A percentile compares a stretch with the other conserved stretches of the same genome.
These are phyloP conservation scores for Phytophthora idaei DNA, from an alignment of 352 stramenopile species.

Conservation along the genomic window DNA sequence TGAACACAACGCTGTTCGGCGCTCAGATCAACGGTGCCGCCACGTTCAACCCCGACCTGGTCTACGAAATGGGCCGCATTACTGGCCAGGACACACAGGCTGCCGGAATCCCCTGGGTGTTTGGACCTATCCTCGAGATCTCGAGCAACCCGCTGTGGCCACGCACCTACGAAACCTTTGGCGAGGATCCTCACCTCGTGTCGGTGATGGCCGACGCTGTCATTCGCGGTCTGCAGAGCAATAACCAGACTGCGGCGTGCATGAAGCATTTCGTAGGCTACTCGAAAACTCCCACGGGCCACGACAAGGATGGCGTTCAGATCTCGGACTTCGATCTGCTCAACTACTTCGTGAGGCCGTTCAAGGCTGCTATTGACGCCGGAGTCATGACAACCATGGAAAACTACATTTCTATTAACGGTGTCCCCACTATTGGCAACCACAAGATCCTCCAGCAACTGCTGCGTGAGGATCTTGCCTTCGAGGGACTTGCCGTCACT, in stretches of 20 bases:
- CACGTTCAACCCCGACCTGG: constrained; percentile 7
- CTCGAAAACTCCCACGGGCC: constrained; percentile 67
- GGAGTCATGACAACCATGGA: constrained; percentile 89
- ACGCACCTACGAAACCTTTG: constrained; percentile 92
- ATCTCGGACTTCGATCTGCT: constrained; percentile 72
- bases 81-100: constrained; percentile 59
- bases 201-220: constrained; percentile 69
- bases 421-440: constrained; percentile 85
- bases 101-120: constrained; percentile 88
- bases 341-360: constrained; percentile 81
- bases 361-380: constrained; percentile 70
- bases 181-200: constrained; percentile 85
- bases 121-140: constrained; percentile 81
- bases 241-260: constrained; percentile 64
- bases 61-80: constrained; percentile 15
- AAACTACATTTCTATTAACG: constrained; percentile 91
- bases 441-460: constrained; percentile 70
- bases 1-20: constrained; percentile 11
- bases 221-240: constrained; percentile 75
- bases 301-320: constrained; percentile 74
- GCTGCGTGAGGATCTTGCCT: constrained; percentile 76
- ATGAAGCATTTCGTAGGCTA: constrained; percentile 86
- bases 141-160: constrained; percentile 82
- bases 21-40: constrained; percentile 10
- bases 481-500: constrained; percentile 83